phyloP scores from a whole-genome alignment of 768 basidiomycete genomes.

The Melanogaster broomeanus region DNA sequence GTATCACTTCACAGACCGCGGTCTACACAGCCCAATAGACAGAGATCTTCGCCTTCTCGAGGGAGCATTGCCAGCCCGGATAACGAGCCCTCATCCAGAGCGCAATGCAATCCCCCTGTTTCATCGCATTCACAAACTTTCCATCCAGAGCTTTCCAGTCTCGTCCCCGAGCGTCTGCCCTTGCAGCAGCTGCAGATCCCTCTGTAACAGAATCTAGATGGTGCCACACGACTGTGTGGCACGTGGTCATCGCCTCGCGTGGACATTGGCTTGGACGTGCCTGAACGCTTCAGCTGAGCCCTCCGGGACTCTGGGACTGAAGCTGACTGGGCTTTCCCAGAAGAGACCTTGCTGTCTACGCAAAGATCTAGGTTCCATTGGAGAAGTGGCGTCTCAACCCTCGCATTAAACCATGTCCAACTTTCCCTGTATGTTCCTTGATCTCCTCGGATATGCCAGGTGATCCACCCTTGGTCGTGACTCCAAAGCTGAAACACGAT shows the following conservation, averaged over 20 bases:
- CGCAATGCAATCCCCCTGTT: constrained; percentile 5
- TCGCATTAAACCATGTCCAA: background rate
- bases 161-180: background rate
- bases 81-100: constrained; percentile 8
- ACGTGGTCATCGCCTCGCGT: background rate
- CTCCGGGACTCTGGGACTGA: background rate
- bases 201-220: background rate
- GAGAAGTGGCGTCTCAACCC: background rate
- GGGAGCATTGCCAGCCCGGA: background rate
- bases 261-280: background rate
- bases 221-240: constrained; percentile 1
- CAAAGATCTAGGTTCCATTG: background rate
- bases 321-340: background rate
- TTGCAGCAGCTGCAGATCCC: background rate
- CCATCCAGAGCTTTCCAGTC: constrained; percentile 7
- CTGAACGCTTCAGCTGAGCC: background rate
- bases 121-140: constrained; percentile 1
- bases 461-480: background rate
- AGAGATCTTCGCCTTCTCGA: background rate
- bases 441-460: background rate
- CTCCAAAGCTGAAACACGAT: constrained; percentile 7
- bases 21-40: constrained; percentile 10
- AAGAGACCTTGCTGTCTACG: background rate
- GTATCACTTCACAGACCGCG: no score
- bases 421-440: background rate